A percentile compares a stretch with the other conserved stretches of the same genome.
These are phyloP conservation scores for Leishmania tropica DNA, from an alignment of 208 protist genomes.

Conservation along the genomic window DNA sequence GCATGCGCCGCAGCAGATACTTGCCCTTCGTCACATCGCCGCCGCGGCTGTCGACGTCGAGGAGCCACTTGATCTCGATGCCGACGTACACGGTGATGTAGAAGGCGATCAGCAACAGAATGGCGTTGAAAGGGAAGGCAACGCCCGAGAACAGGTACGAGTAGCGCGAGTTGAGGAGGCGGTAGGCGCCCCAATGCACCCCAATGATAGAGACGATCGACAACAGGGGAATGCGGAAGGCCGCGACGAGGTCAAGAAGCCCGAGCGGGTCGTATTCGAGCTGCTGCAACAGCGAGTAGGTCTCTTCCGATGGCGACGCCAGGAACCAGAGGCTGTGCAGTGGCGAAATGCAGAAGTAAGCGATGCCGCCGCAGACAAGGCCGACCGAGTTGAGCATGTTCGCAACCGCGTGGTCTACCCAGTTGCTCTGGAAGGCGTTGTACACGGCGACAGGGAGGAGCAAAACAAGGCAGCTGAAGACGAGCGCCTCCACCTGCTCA, in stretches of 20 bases:
- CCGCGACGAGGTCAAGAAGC: conserved; percentile 45
- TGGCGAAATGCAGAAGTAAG: conserved; percentile 68
- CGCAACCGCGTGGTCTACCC: conserved; percentile 46
- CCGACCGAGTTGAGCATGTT: conserved; percentile 72
- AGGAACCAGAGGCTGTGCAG: conserved; percentile 82
- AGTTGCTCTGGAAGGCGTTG: conserved; percentile 75
- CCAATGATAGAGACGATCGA: conserved; percentile 23
- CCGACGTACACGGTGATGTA: conserved; percentile 57
- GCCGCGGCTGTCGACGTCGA: conserved; percentile 51
- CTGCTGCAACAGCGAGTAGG: conserved; percentile 32
- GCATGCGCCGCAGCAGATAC: conserved; percentile 15
- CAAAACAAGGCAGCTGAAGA: conserved; percentile 71
- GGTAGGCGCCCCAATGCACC: conserved; percentile 71
- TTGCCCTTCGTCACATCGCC: conserved; percentile 38
- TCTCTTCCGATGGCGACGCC: conserved; percentile 10
- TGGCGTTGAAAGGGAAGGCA: conserved; percentile 62
- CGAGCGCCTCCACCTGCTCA: conserved; percentile 60
- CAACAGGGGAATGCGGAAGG: conserved; percentile 42
- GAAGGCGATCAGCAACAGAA: conserved; percentile 62
- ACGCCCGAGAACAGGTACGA: conserved; percentile 77
- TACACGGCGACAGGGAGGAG: conserved; percentile 67
- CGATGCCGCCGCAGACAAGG: conserved; percentile 51
- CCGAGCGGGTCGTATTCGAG: conserved; percentile 76
- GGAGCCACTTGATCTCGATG: conserved; percentile 52
- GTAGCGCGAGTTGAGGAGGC: conserved; percentile 75